These are phyloP conservation scores for Colletotrichum sp. DNA, from an alignment of 2,329 filamentous ascomycete species.

Conservation along the genomic window DNA sequence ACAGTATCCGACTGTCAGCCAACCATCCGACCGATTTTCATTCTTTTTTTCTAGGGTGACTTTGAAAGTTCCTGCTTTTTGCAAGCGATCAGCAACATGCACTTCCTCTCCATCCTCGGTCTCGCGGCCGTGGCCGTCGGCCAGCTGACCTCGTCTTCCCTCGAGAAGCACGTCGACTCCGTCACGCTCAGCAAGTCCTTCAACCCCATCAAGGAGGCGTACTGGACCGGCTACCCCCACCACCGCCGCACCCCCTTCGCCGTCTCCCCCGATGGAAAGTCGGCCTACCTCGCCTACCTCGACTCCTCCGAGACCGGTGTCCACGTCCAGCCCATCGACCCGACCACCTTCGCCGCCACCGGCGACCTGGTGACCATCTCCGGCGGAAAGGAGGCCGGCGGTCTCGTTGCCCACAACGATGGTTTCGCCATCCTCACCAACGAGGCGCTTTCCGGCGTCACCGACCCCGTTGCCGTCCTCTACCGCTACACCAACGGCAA, in stretches of 20 bases:
- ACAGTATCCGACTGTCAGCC: background rate
- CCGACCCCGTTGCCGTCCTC: conserved; percentile 59
- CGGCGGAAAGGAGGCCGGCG: conserved; percentile 64
- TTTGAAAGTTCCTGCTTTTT: conserved; percentile 11
- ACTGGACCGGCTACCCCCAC: conserved; percentile 67
- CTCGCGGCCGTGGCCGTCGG: conserved; percentile 18
- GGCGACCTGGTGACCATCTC: conserved; percentile 56
- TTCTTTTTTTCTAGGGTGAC: background rate
- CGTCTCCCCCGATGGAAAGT: conserved; percentile 64
- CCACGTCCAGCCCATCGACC: conserved; percentile 62
- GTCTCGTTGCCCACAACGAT: conserved; percentile 66
- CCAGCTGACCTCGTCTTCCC: conserved; percentile 26
- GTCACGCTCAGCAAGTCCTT: conserved; percentile 56
- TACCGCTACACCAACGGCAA: conserved; percentile 62
- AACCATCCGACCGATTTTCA: background rate
- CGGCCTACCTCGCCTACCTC: conserved; percentile 65
- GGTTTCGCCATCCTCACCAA: conserved; percentile 69
- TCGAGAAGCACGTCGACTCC: conserved; percentile 41
- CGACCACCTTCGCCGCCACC: conserved; percentile 57
- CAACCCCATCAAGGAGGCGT: conserved; percentile 62
- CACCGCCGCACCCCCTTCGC: conserved; percentile 68
- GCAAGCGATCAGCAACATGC: background rate
- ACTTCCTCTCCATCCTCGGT: conserved; percentile 6
- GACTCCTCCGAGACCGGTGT: conserved; percentile 60
- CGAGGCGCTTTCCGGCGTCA: conserved; percentile 56